Evolutionary conservation across 306 rosid species (phyloP).

Genomic region (Hylodesmum podocarpum): DNA sequence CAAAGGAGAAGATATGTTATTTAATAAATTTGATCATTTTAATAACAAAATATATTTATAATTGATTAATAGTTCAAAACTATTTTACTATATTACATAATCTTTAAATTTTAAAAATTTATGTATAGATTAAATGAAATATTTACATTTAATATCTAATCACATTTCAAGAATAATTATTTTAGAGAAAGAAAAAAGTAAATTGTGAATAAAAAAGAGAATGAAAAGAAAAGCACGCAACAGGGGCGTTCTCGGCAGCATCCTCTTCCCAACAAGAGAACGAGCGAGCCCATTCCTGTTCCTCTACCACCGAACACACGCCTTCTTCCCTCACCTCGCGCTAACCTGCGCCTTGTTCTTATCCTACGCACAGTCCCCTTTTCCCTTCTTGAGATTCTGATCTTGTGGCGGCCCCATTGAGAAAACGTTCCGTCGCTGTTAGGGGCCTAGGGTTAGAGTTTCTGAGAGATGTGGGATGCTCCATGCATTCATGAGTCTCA

Average conservation of each 20-base stretch:
- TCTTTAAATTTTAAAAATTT: too few species aligned
- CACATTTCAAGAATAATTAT: too few species aligned
- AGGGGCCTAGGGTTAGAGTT: constrained; percentile 53
- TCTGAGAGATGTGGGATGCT: constrained; percentile 96
- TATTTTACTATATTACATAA: too few species aligned
- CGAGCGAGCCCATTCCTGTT: constrained; percentile 49
- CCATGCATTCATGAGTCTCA: constrained; percentile 78
- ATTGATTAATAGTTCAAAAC: too few species aligned
- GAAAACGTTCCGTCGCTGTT: constrained; percentile 32
- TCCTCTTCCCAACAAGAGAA: constrained; percentile 52
- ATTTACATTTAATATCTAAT: too few species aligned
- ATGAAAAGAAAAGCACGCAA: constrained; percentile 43
- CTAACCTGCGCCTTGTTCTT: constrained; percentile 46
- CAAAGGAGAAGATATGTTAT: not conserved
- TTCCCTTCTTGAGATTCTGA: constrained; percentile 1
- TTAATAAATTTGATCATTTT: too few species aligned
- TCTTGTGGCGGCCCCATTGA: constrained; percentile 18
- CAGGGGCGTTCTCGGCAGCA: constrained; percentile 58
- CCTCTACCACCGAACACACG: constrained; percentile 77
- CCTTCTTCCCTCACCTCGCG: constrained; percentile 5
- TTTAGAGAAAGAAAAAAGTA: too few species aligned
- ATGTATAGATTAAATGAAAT: too few species aligned
- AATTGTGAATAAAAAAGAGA: not conserved
- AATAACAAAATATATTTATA: too few species aligned
- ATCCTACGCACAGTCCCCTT: constrained; percentile 33